These are phyloP conservation scores for Candida boidinii DNA, from an alignment of 805 yeast species.

Conservation along the genomic window DNA sequence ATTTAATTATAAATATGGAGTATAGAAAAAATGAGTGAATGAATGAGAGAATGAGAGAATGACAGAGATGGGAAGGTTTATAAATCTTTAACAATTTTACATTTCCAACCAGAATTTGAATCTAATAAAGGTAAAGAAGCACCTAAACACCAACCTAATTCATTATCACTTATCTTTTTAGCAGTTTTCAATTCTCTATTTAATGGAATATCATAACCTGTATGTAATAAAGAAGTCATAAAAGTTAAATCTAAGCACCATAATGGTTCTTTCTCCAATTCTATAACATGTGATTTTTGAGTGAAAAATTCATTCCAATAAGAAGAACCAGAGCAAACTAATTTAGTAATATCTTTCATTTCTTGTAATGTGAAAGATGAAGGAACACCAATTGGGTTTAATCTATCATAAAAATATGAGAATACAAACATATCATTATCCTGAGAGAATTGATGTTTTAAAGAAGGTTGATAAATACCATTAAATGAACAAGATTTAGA, in stretches of 20 bases:
- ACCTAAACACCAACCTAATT: conserved; percentile 98
- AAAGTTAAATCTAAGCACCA: conserved; percentile 93
- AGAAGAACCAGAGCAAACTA: conserved; percentile 78
- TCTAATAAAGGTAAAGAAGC: conserved; percentile 90
- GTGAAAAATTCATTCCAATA: conserved; percentile 62
- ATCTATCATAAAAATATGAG: conserved; percentile 92
- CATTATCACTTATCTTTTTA: conserved; percentile 78
- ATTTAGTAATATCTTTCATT: conserved; percentile 67
- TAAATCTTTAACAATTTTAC: conserved; percentile 34
- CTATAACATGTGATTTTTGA: conserved; percentile 58
- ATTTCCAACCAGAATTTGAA: conserved; percentile 58
- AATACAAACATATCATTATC: conserved; percentile 78
- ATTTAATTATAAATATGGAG: too few species aligned
- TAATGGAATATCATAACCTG: conserved; percentile 95
- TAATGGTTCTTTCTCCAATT: conserved; percentile 71
- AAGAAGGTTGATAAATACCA: conserved; percentile 94
- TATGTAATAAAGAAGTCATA: conserved; percentile 82
- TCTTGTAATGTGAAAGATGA: conserved; percentile 78
- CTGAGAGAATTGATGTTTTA: conserved; percentile 65
- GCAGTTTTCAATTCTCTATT: conserved; percentile 89
- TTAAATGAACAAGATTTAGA: conserved; percentile 87
- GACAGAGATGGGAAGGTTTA: too few species aligned
- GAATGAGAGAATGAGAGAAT: too few species aligned
- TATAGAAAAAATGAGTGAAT: too few species aligned
- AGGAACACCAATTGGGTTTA: conserved; percentile 94